Evolutionary conservation across 1,284 basidiomycete genomes (phyloP).

Genomic region (Ceratobasidium sp.): DNA sequence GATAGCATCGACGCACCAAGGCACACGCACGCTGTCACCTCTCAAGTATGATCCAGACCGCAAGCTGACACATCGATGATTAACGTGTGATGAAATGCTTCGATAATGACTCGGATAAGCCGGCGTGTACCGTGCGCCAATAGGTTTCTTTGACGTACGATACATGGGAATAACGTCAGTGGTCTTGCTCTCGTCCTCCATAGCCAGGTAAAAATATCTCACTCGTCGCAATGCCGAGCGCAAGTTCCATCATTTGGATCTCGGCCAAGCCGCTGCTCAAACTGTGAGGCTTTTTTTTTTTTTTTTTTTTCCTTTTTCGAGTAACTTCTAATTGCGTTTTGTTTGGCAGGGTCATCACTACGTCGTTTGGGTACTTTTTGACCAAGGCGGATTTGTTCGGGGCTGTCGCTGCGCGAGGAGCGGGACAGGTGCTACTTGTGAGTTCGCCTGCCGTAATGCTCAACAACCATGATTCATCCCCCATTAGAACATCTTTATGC

Average conservation of each 20-base stretch:
- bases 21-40: no score
- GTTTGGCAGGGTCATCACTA: slow-evolving; percentile 57
- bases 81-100: no score
- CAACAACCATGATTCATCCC: neutral
- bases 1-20: no score
- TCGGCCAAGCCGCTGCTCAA: slow-evolving; percentile 65
- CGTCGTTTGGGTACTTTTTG: slow-evolving; percentile 60
- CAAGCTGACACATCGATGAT: no score
- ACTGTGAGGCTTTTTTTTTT: slow-evolving; percentile 53
- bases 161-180: no score
- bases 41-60: no score
- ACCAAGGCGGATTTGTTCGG: slow-evolving; percentile 69
- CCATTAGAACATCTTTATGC: slow-evolving; percentile 67
- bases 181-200: no score
- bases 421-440: slow-evolving; percentile 65
- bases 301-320: slow-evolving; percentile 11
- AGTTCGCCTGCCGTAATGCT: slow-evolving; percentile 38
- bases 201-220: no score
- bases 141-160: no score
- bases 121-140: no score
- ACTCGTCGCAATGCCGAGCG: slow-evolving; percentile 45
- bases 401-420: slow-evolving; percentile 60
- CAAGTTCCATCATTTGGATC: slow-evolving; percentile 61
- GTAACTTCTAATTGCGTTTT: neutral
- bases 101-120: no score